Base-by-base conservation (phyloP, 1,284 basidiomycete genomes). In the Puccinia horiana region DNA sequence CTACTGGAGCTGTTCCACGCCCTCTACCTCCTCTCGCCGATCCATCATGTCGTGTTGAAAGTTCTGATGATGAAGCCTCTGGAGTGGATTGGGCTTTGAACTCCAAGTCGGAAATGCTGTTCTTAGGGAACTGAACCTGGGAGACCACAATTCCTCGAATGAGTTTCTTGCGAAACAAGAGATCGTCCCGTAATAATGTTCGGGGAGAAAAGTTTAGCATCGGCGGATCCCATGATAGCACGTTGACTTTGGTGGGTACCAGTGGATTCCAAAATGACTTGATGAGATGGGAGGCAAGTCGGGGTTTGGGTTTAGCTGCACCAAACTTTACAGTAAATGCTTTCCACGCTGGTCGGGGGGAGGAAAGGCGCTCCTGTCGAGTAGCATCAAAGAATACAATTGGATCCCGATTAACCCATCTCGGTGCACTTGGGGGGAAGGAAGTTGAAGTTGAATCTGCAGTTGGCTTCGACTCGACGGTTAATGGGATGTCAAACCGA, bases 221-320 rank as follows among this genome's bases (percentile, higher is more conserved):
- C n/a, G 79, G 79, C 23, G 72, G 72, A 44, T 81, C 80, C 80
- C 80, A 81, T 26, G 80, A 49, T 14, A 81, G 35, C 20, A 81
- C 56, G 49, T 81, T 75, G 1, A 81, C 70, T 81, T 63, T 74
- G 14, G 70, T 26, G 29, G 70, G 80, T 2, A 49, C 42, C 3
- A 81, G 61, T 67, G 80, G 80, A 75, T 74, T 75, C 80, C 80
- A 81, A 49, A 81, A 81, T 11, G 72, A 58, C 63, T 81, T 81
- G 56, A 81, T 63, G 23, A 75, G 9, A n/a, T 81, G 72, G 42
- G 80, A 58, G 32, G 70, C 32, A 12, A 61, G 47, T 29, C 69
- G 69, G n/a, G 56, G 70, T 44, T 81, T 81, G 29, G 69, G 70
- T 32, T 61, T 75, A 4, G 52, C 61, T 12, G 72, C 9, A 4